A percentile compares a stretch with the other conserved stretches of the same genome.
Conservation (phyloP, 306 rosid species). For the Gastrolobium bilobum region DNA sequence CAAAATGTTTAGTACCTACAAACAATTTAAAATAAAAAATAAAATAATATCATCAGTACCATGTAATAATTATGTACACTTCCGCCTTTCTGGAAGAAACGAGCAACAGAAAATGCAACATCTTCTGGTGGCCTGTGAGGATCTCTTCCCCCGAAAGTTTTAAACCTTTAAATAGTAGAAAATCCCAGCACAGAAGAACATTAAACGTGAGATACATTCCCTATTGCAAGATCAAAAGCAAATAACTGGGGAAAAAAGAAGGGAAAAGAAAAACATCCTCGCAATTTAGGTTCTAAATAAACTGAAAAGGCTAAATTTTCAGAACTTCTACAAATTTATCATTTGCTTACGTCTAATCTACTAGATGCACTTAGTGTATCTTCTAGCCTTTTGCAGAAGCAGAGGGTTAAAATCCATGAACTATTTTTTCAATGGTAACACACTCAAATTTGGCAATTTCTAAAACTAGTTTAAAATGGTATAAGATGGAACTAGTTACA, state of each 20-base stretch:
- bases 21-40: background rate
- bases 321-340: background rate
- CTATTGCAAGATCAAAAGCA: slow-evolving; percentile 35
- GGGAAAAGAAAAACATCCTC: slow-evolving; percentile 26
- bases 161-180: slow-evolving; percentile 71
- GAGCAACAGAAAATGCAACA: slow-evolving; percentile 91
- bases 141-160: slow-evolving; percentile 92
- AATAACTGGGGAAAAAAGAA: slow-evolving; percentile 10
- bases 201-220: slow-evolving; percentile 36
- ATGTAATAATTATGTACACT: slow-evolving; percentile 93
- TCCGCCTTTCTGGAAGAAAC: slow-evolving; percentile 98
- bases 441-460: slow-evolving; percentile 7
- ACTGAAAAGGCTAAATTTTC: slow-evolving; percentile 24
- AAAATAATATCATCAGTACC: slow-evolving; percentile 62
- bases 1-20: slow-evolving; percentile 26
- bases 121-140: slow-evolving; percentile 97
- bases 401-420: slow-evolving; percentile 9
- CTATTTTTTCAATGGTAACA: background rate
- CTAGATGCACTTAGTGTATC: slow-evolving; percentile 2
- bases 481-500: background rate
- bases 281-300: slow-evolving; percentile 31
- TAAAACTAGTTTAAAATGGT: slow-evolving; percentile 19
- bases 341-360: slow-evolving; percentile 3
- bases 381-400: slow-evolving; percentile 27
- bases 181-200: slow-evolving; percentile 34